Conservation (phyloP, 2,329 filamentous ascomycete species). For the Epichloe scottii region DNA sequence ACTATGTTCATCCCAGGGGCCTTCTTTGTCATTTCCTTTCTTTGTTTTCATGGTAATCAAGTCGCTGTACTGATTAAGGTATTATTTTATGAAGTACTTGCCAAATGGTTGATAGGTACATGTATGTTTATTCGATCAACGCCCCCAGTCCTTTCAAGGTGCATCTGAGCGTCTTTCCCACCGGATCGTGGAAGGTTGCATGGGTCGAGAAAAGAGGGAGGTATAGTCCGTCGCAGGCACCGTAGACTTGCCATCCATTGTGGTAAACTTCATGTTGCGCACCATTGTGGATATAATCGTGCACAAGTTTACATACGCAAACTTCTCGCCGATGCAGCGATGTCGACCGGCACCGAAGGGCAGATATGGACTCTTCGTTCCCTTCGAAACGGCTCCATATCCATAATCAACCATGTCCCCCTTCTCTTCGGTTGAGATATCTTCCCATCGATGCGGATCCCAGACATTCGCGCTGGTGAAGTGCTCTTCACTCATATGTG, state of each 20-base stretch:
- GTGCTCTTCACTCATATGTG: slow-evolving; percentile 39
- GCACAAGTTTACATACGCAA: slow-evolving; percentile 62
- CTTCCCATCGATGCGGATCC: slow-evolving; percentile 88
- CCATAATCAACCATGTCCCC: slow-evolving; percentile 83
- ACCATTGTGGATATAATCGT: slow-evolving; percentile 53
- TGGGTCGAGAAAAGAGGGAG: slow-evolving; percentile 28
- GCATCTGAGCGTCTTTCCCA: slow-evolving; percentile 18
- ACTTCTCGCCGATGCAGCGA: slow-evolving; percentile 92
- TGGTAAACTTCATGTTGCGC: slow-evolving; percentile 46
- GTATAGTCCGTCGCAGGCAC: slow-evolving; percentile 56
- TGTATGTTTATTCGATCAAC: background rate
- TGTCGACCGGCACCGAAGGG: slow-evolving; percentile 90
- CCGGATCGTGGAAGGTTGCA: slow-evolving; percentile 18
- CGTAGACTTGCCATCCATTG: slow-evolving; percentile 38
- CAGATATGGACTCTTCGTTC: slow-evolving; percentile 76
- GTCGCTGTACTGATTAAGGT: background rate
- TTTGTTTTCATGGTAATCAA: background rate
- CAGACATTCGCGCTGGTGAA: slow-evolving; percentile 75
- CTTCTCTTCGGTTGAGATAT: slow-evolving; percentile 13
- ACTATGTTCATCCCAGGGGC: background rate
- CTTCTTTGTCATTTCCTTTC: background rate
- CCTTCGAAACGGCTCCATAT: slow-evolving; percentile 86
- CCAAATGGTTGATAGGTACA: background rate
- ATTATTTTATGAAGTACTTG: background rate
- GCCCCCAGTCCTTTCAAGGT: background rate